Conservation (phyloP, 2,329 filamentous ascomycete species). For the Bipolaris oryzae region DNA sequence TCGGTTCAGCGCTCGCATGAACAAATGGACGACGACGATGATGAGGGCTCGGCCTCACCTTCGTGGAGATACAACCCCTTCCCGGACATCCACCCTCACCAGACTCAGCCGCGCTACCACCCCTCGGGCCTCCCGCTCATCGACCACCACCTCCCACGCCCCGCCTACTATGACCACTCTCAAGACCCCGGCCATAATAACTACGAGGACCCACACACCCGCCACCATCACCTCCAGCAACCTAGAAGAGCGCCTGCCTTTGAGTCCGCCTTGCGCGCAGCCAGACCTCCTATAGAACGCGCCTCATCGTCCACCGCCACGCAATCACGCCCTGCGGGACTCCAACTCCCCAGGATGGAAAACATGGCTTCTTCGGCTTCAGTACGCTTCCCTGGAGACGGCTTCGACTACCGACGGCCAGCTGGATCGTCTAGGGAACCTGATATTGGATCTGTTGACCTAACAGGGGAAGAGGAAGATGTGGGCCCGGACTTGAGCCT, state of each 20-base stretch:
- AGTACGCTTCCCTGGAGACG: slow-evolving; percentile 57
- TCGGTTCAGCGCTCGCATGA: slow-evolving; percentile 42
- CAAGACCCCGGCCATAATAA: not conserved
- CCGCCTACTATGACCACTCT: not conserved
- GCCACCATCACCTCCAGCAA: slow-evolving; percentile 3
- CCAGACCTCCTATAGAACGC: slow-evolving; percentile 5
- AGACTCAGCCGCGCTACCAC: slow-evolving; percentile 2
- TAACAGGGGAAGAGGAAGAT: slow-evolving; percentile 39
- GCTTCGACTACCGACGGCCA: slow-evolving; percentile 61
- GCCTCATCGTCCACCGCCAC: slow-evolving; percentile 10
- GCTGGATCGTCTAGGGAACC: slow-evolving; percentile 42
- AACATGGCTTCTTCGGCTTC: slow-evolving; percentile 41
- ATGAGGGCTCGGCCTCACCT: slow-evolving; percentile 31
- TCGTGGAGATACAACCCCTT: slow-evolving; percentile 26
- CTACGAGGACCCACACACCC: slow-evolving; percentile 1
- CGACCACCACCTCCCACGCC: slow-evolving; percentile 5
- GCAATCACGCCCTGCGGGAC: slow-evolving; percentile 6
- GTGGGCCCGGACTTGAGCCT: slow-evolving; percentile 20
- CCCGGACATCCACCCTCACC: slow-evolving; percentile 3
- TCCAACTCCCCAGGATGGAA: slow-evolving; percentile 27
- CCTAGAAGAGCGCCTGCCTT: not conserved
- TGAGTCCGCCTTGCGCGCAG: slow-evolving; percentile 7
- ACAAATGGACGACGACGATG: slow-evolving; percentile 37
- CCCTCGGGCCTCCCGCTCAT: slow-evolving; percentile 4
- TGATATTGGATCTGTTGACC: slow-evolving; percentile 43